Percentiles rank a stretch among this genome's conserved stretches.
Evolutionary conservation across 805 yeast genomes (phyloP).

Genomic region (Ogataea naganishii): DNA sequence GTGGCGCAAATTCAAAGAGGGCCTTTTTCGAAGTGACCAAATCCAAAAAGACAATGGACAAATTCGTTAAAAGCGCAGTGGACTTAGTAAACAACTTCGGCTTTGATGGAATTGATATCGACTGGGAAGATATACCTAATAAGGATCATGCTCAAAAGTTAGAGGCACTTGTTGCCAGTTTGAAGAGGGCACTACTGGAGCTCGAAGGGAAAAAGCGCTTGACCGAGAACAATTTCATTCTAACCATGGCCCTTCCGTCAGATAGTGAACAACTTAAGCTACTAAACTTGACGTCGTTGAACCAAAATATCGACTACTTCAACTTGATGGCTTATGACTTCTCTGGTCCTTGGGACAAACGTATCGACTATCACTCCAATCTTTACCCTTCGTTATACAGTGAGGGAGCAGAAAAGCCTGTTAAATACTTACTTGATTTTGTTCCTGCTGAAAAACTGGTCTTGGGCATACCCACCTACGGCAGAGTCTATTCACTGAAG

Average conservation of each 20-base stretch:
- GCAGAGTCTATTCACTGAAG: no score
- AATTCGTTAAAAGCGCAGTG: slow-evolving; percentile 43
- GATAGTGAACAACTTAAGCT: slow-evolving; percentile 34
- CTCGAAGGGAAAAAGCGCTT: slow-evolving; percentile 21
- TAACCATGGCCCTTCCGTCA: slow-evolving; percentile 77
- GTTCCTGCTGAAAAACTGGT: slow-evolving; percentile 44
- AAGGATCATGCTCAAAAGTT: slow-evolving; percentile 36
- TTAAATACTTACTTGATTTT: slow-evolving; percentile 27
- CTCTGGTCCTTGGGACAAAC: slow-evolving; percentile 65
- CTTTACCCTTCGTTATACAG: slow-evolving; percentile 25
- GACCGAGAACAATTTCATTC: slow-evolving; percentile 24
- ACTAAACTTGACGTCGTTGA: slow-evolving; percentile 46
- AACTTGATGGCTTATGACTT: slow-evolving; percentile 92
- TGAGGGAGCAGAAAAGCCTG: slow-evolving; percentile 14
- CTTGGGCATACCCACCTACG: slow-evolving; percentile 87
- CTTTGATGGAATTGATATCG: slow-evolving; percentile 88
- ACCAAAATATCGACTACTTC: slow-evolving; percentile 55
- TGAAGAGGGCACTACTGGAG: slow-evolving; percentile 31
- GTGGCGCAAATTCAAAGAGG: slow-evolving; percentile 59
- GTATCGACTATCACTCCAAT: slow-evolving; percentile 65
- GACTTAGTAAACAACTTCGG: slow-evolving; percentile 42
- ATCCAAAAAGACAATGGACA: slow-evolving; percentile 19
- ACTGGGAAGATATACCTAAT: slow-evolving; percentile 82
- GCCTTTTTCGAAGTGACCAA: slow-evolving; percentile 26
- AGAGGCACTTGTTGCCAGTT: slow-evolving; percentile 29